Base-by-base conservation (phyloP, 1,284 basidiomycete species). In the Cryptococcus sp. region DNA sequence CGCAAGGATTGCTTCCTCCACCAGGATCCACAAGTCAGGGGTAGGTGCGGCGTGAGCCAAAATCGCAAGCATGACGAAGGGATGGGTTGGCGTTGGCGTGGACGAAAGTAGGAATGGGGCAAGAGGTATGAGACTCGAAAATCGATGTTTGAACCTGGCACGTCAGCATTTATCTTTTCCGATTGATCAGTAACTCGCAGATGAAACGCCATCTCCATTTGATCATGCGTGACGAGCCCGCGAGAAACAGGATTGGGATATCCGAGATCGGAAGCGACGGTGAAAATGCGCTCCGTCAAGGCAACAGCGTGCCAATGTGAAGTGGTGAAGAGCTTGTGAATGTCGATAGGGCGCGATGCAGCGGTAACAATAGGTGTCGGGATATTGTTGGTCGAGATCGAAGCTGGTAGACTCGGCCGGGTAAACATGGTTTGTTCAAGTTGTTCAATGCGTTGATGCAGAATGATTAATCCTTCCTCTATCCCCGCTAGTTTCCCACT, bases 141-240 rank as follows among this genome's bases (percentile, higher is more conserved):
- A 63, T 21, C 61, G 60, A 25, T 66, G 62, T 52, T 69, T 69
- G 56, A 61, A 63, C 1, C 58, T 60, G 21, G 13, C 2, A 9
- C 22, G 32, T 39, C 18, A 39, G 36, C 36, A n/a, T n/a, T n/a
- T n/a, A n/a, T n/a, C 9, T 21, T 45, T 13, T 24, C 7, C 23
- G 23, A 18, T 36, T 5, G n/a, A n/a, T n/a, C n/a, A n/a, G n/a
- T n/a, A n/a, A 50, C 58, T 50, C 41, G 58, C 54, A 61, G 21
- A 42, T 66, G 67, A 53, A 66, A 69, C 0, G 56, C 61, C 31
- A 62, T 53, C 36, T 69, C 62, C 34, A 62, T 59, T 37, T 63
- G 56, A 7, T 53, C 48, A 1, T 23, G n/a, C 4, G 54, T 36
- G 7, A 63, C 47, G 7, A 62, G 16, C 1, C 62, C 61, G 2